phyloP scores from a whole-genome alignment of 2,329 filamentous ascomycete species.

The Sporothrix brunneoviolacea region DNA sequence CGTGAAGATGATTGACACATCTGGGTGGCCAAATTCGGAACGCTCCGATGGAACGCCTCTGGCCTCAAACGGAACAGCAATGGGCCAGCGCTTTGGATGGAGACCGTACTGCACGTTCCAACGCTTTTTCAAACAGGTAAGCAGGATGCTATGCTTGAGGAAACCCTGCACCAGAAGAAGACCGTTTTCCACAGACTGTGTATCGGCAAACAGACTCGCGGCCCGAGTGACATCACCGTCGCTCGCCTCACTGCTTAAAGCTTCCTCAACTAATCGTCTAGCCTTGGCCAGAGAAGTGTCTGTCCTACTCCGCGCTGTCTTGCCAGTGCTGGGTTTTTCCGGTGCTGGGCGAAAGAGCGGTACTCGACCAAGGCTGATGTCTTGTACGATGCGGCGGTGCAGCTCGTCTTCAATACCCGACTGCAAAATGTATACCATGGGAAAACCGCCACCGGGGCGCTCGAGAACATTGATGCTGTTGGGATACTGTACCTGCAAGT shows the following conservation, averaged over 20 bases:
- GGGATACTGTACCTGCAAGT: slow-evolving; percentile 33
- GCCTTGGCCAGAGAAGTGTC: not conserved
- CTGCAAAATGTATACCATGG: slow-evolving; percentile 50
- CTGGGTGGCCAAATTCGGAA: slow-evolving; percentile 61
- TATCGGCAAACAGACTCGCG: slow-evolving; percentile 2
- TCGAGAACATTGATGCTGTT: slow-evolving; percentile 41
- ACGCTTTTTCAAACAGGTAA: slow-evolving; percentile 53
- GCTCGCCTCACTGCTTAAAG: not conserved
- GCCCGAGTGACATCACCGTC: not conserved
- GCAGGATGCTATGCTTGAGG: slow-evolving; percentile 51
- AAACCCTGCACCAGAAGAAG: slow-evolving; percentile 58
- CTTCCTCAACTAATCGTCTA: not conserved
- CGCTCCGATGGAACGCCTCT: slow-evolving; percentile 58
- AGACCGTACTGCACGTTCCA: slow-evolving; percentile 63
- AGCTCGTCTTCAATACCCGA: slow-evolving; percentile 40
- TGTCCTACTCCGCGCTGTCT: too few relatives aligned
- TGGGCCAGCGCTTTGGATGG: slow-evolving; percentile 45
- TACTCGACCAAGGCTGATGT: slow-evolving; percentile 31
- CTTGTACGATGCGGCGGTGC: slow-evolving; percentile 31
- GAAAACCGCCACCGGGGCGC: slow-evolving; percentile 37
- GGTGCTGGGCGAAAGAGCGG: slow-evolving; percentile 22
- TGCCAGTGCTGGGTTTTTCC: too few relatives aligned
- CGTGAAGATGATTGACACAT: slow-evolving; percentile 59
- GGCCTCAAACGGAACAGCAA: slow-evolving; percentile 61
- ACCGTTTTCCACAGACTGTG: not conserved